These are phyloP conservation scores for Rhipidocladum racemiflorum DNA, from an alignment of 176 grass and related monocot species.

Conservation along the genomic window DNA sequence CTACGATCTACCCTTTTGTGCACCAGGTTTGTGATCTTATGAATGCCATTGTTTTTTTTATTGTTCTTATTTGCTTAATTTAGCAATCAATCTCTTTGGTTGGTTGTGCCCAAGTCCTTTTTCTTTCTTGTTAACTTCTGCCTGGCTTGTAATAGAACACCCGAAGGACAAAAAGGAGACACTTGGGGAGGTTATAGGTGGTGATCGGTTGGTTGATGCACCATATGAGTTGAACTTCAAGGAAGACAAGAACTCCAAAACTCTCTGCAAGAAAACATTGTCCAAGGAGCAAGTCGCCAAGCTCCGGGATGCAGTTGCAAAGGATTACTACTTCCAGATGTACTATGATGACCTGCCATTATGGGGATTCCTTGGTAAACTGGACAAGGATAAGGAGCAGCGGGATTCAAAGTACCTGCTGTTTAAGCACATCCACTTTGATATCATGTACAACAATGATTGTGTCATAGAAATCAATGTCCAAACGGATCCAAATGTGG, in stretches of 20 bases:
- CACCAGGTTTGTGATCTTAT: slow-evolving; percentile 60
- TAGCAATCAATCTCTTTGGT: not conserved
- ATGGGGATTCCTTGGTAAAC: slow-evolving; percentile 94
- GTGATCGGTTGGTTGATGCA: slow-evolving; percentile 87
- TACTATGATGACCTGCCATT: slow-evolving; percentile 95
- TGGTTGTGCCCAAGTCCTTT: slow-evolving; percentile 5
- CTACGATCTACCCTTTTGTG: slow-evolving; percentile 90
- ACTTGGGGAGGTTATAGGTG: slow-evolving; percentile 86
- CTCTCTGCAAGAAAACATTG: slow-evolving; percentile 67
- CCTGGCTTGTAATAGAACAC: slow-evolving; percentile 55
- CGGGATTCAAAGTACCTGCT: slow-evolving; percentile 46
- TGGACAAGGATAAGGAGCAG: slow-evolving; percentile 62
- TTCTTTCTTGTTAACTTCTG: slow-evolving; percentile 33
- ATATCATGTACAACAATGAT: slow-evolving; percentile 75
- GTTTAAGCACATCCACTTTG: slow-evolving; percentile 95
- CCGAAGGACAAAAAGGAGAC: slow-evolving; percentile 89
- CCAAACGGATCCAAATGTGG: slow-evolving; percentile 67
- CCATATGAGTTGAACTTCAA: slow-evolving; percentile 86
- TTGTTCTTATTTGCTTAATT: slow-evolving; percentile 26
- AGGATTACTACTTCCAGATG: slow-evolving; percentile 97
- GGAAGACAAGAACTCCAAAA: slow-evolving; percentile 56
- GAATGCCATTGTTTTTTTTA: slow-evolving; percentile 6
- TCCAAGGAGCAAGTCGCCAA: slow-evolving; percentile 58
- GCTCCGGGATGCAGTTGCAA: slow-evolving; percentile 75
- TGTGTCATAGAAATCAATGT: slow-evolving; percentile 81